phyloP scores from a whole-genome alignment of 78 protist species.

The Speleostelium caveatum region DNA sequence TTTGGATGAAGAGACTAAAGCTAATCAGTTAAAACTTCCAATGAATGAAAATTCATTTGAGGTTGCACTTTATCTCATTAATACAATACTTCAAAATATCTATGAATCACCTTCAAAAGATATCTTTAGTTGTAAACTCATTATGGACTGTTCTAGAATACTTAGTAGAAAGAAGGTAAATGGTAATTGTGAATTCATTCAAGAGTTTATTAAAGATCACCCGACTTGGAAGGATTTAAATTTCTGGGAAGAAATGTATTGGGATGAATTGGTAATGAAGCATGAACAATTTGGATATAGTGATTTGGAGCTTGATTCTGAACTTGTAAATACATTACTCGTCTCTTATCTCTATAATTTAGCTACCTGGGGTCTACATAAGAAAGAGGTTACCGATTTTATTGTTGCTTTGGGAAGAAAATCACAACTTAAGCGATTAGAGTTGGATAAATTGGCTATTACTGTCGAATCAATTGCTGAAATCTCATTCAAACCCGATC shows the following conservation, averaged over 20 bases:
- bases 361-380: slow-evolving; percentile 51
- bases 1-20: slow-evolving; percentile 56
- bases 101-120: slow-evolving; percentile 44
- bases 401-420: slow-evolving; percentile 12
- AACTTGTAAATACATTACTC: slow-evolving; percentile 41
- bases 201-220: slow-evolving; percentile 77
- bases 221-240: slow-evolving; percentile 64
- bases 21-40: slow-evolving; percentile 68
- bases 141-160: slow-evolving; percentile 64
- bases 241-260: slow-evolving; percentile 71
- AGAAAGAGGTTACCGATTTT: slow-evolving; percentile 49
- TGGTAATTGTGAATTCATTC: slow-evolving; percentile 65
- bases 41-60: slow-evolving; percentile 75
- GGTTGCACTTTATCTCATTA: slow-evolving; percentile 43
- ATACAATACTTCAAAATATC: slow-evolving; percentile 43
- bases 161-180: slow-evolving; percentile 46
- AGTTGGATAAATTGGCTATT: slow-evolving; percentile 3
- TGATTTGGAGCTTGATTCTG: slow-evolving; percentile 35
- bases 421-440: slow-evolving; percentile 5
- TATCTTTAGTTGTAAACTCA: slow-evolving; percentile 50
- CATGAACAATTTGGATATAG: slow-evolving; percentile 68
- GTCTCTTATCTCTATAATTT: slow-evolving; percentile 55
- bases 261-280: slow-evolving; percentile 68
- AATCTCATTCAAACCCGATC: slow-evolving; percentile 31
- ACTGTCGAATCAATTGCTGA: slow-evolving; percentile 16